Conservation (phyloP, 139 green algal genomes). For the Closterium sp. region DNA sequence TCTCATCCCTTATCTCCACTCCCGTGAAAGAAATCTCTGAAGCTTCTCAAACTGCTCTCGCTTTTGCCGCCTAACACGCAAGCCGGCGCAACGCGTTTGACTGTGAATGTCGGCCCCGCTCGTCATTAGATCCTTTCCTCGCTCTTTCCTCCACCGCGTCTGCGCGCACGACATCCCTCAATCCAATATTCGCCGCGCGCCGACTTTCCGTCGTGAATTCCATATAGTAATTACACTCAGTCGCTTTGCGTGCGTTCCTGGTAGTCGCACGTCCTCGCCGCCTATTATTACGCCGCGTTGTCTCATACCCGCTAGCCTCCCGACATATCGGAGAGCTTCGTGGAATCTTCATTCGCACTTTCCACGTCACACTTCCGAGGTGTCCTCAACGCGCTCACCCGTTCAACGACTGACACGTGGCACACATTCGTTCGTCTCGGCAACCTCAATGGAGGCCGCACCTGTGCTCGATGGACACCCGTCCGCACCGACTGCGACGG, state of each 20-base stretch:
- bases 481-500: neutral
- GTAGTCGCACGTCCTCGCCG: too few species aligned
- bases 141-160: neutral
- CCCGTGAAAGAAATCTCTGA: too few species aligned
- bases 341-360: neutral
- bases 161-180: neutral
- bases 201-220: too few species aligned
- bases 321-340: neutral
- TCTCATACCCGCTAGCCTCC: neutral
- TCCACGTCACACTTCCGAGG: neutral
- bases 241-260: too few species aligned
- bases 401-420: neutral
- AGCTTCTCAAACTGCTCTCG: too few species aligned
- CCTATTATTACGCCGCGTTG: neutral
- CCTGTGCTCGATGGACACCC: neutral
- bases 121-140: neutral
- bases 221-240: too few species aligned
- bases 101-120: neutral
- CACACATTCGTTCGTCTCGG: neutral
- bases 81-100: neutral
- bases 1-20: too few species aligned
- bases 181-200: neutral
- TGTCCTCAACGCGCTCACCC: neutral
- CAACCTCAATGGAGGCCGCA: neutral
- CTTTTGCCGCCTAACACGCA: too few species aligned